Evolutionary conservation across 2,329 filamentous ascomycete species (phyloP).

Genomic region (Pseudopyricularia javanii): DNA sequence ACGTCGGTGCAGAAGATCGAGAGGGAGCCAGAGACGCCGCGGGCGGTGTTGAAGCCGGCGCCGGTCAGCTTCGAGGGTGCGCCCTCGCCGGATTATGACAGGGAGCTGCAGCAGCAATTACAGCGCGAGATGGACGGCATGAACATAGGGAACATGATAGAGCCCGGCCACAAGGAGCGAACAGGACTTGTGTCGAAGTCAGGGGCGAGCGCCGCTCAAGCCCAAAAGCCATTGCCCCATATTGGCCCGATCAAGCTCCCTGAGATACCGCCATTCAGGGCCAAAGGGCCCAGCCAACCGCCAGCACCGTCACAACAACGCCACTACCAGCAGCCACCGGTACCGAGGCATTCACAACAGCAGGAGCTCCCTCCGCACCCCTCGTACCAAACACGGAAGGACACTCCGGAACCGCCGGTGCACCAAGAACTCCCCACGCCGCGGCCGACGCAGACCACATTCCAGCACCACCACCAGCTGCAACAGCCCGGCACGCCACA

Average conservation of each 20-base stretch:
- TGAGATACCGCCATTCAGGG: conserved; percentile 44
- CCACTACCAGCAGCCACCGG: conserved; percentile 11
- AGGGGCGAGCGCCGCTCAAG: conserved; percentile 8
- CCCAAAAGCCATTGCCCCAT: conserved; percentile 18
- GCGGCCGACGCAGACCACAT: conserved; percentile 10
- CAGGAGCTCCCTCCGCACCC: conserved; percentile 2
- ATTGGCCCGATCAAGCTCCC: conserved; percentile 28
- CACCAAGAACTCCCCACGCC: conserved; percentile 9
- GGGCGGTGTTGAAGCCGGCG: conserved; percentile 13
- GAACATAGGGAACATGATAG: conserved; percentile 24
- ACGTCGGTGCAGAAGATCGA: conserved; percentile 7
- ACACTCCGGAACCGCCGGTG: conserved; percentile 2
- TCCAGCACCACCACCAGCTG: conserved; percentile 10
- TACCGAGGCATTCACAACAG: conserved; percentile 1
- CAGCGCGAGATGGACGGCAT: conserved; percentile 48
- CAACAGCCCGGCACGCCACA: conserved; percentile 5
- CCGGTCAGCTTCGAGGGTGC: conserved; percentile 15
- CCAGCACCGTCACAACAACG: not conserved
- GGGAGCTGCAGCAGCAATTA: conserved; percentile 48
- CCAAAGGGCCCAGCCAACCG: conserved; percentile 9
- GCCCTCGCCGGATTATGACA: conserved; percentile 48
- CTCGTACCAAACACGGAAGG: not conserved
- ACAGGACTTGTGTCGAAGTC: conserved; percentile 17
- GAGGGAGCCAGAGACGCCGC: conserved; percentile 29
- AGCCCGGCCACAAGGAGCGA: not conserved